Conservation (phyloP, 225 moss, liverwort and hornwort genomes). For the Physcomitrium patens region DNA sequence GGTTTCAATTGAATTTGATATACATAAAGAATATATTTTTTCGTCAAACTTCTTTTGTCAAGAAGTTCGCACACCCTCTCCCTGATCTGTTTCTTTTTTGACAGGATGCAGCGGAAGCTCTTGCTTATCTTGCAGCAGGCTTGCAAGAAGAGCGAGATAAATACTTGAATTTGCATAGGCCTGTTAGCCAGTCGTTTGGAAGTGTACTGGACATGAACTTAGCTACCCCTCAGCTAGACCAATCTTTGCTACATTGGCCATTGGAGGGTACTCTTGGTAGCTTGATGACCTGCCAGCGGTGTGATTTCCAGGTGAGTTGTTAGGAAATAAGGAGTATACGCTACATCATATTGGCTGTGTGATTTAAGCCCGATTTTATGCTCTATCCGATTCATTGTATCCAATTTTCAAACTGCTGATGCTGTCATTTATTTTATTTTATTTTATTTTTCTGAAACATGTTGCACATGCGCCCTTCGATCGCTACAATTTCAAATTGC, state of each 20-base stretch:
- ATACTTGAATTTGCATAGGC: slow-evolving; percentile 72
- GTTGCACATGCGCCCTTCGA: slow-evolving; percentile 31
- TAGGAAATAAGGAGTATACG: neutral
- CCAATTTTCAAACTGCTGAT: slow-evolving; percentile 22
- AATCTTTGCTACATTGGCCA: slow-evolving; percentile 92
- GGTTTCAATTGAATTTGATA: slow-evolving; percentile 6
- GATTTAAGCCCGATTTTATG: slow-evolving; percentile 6
- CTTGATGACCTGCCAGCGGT: slow-evolving; percentile 85
- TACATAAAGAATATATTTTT: neutral
- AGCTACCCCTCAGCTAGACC: slow-evolving; percentile 49
- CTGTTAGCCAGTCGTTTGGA: slow-evolving; percentile 79
- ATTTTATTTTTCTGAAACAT: slow-evolving; percentile 41
- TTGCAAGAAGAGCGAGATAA: slow-evolving; percentile 87
- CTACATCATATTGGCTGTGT: slow-evolving; percentile 19
- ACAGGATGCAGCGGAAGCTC: slow-evolving; percentile 94
- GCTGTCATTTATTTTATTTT: slow-evolving; percentile 28
- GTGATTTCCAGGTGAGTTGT: slow-evolving; percentile 75
- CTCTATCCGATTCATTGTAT: slow-evolving; percentile 2
- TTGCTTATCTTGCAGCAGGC: slow-evolving; percentile 81
- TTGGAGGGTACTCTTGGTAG: slow-evolving; percentile 91
- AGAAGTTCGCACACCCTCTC: slow-evolving; percentile 11
- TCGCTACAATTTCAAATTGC: slow-evolving; percentile 8
- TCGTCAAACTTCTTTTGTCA: slow-evolving; percentile 13
- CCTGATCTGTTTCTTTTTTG: slow-evolving; percentile 14
- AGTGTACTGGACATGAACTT: slow-evolving; percentile 49